Evolutionary conservation across 1,284 basidiomycete species (phyloP), one percentile per base, ranked within the genome.

Genomic region (Boletus albobrunnescens): DNA sequence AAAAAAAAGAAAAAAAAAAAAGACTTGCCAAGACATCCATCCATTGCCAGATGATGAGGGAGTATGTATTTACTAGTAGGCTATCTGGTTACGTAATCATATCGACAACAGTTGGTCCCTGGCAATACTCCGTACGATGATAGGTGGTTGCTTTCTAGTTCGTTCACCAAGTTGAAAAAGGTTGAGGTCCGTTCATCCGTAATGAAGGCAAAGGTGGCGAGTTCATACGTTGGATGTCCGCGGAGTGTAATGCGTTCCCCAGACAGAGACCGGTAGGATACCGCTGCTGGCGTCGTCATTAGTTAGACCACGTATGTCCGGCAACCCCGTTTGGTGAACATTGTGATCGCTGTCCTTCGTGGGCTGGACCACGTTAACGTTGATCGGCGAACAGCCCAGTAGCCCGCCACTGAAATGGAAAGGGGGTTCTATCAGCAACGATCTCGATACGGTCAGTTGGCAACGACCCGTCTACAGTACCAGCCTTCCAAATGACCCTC

Each of bases 151-250:
- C n/a, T n/a, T n/a, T n/a, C n/a, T n/a, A n/a, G n/a, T n/a, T n/a
- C n/a, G n/a, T n/a, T n/a, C n/a, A n/a, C n/a, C n/a, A n/a, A n/a
- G n/a, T n/a, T n/a, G n/a, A n/a, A n/a, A n/a, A n/a, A n/a, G n/a
- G n/a, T n/a, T 45, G 35, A 47, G 41, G 43, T 39, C 46, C 56
- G 49, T 38, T 14, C 42, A 37, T 51, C 51, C 55, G 57, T 47
- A 52, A 54, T 58, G 60, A 60, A 64, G 22, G 16, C 16, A 33
- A 42, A 36, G 52, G 41, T 24, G 33, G 35, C 45, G 44, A 32
- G 46, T 52, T 51, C 50, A 59, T 45, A n/a, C n/a, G n/a, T n/a
- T n/a, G n/a, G 32, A 64, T 56, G 61, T 64, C 58, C 58, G 58
- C 61, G 58, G 58, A 64, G 46, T 13, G 16, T 35, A 9, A 32